Percentiles rank a stretch among this genome's conserved stretches.
phyloP scores from a whole-genome alignment of 225 moss, liverwort and hornwort species.

The Pleurozium schreberi region DNA sequence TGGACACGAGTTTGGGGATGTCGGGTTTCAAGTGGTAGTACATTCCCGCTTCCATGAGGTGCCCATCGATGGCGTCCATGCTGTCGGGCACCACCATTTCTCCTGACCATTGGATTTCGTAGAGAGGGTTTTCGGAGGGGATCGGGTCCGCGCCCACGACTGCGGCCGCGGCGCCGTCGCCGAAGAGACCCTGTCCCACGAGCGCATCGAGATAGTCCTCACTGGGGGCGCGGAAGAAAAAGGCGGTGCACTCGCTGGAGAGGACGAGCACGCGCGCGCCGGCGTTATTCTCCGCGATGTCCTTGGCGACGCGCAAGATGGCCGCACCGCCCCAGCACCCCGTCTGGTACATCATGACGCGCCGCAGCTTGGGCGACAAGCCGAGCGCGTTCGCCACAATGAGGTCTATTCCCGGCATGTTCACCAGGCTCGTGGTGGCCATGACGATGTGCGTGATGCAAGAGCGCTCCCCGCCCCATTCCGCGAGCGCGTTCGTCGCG shows the following conservation, averaged over 20 bases:
- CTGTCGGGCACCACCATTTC: conserved; percentile 24
- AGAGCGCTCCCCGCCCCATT: conserved; percentile 52
- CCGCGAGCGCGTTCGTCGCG: conserved; percentile 33
- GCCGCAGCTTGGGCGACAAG: conserved; percentile 9
- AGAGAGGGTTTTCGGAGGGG: not conserved
- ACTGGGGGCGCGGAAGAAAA: conserved; percentile 21
- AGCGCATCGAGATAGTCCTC: conserved; percentile 22
- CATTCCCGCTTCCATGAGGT: conserved; percentile 54
- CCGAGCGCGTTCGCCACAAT: conserved; percentile 11
- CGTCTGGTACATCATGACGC: conserved; percentile 46
- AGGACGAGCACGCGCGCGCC: conserved; percentile 27
- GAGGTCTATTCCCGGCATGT: conserved; percentile 63
- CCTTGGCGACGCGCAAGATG: conserved; percentile 48
- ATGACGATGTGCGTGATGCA: conserved; percentile 74
- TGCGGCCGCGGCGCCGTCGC: conserved; percentile 28
- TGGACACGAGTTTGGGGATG: conserved; percentile 25
- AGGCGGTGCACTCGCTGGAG: conserved; percentile 16
- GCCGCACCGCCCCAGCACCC: conserved; percentile 65
- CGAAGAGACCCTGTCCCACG: conserved; percentile 18
- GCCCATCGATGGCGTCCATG: conserved; percentile 34
- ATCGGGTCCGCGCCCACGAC: conserved; percentile 16
- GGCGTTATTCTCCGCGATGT: conserved; percentile 42
- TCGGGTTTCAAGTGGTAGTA: conserved; percentile 18
- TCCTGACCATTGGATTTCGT: conserved; percentile 19
- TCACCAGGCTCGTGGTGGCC: conserved; percentile 65